Evolutionary conservation across 2,329 filamentous ascomycete genomes (phyloP).

Genomic region (Thelonectria blattea): DNA sequence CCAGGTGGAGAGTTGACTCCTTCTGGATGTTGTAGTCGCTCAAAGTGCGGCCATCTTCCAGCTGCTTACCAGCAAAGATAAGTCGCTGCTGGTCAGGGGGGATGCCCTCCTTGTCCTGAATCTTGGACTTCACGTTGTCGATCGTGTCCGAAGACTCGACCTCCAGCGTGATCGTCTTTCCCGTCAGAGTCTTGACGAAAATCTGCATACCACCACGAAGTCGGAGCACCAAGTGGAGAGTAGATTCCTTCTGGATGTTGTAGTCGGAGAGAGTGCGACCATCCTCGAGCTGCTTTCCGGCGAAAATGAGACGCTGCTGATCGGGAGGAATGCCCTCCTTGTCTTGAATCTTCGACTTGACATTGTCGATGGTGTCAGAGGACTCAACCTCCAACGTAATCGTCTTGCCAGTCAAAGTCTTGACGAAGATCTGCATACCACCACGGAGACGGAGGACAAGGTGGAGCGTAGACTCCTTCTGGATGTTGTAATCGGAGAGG

Average conservation of each 20-base stretch:
- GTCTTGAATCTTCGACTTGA: conserved; percentile 92
- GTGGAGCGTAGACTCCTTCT: conserved; percentile 89
- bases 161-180: conserved; percentile 93
- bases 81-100: conserved; percentile 94
- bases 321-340: conserved; percentile 95
- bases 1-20: conserved; percentile 84
- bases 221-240: conserved; percentile 79
- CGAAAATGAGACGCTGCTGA: conserved; percentile 92
- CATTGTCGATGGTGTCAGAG: conserved; percentile 91
- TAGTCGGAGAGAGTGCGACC: conserved; percentile 91
- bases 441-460: conserved; percentile 86
- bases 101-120: conserved; percentile 98
- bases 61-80: conserved; percentile 95
- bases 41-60: conserved; percentile 90
- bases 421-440: conserved; percentile 90
- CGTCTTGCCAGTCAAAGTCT: conserved; percentile 89
- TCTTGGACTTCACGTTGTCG: conserved; percentile 97
- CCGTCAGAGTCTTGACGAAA: conserved; percentile 83
- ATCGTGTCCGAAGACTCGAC: conserved; percentile 91
- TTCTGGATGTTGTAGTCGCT: conserved; percentile 97
- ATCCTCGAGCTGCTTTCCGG: conserved; percentile 92
- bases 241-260: conserved; percentile 95
- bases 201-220: conserved; percentile 83
- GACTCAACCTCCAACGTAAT: conserved; percentile 92
- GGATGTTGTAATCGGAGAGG: conserved; percentile 91